These are phyloP conservation scores for Solanum habrochaites DNA, from an alignment of 257 asterid genomes.

Conservation along the genomic window DNA sequence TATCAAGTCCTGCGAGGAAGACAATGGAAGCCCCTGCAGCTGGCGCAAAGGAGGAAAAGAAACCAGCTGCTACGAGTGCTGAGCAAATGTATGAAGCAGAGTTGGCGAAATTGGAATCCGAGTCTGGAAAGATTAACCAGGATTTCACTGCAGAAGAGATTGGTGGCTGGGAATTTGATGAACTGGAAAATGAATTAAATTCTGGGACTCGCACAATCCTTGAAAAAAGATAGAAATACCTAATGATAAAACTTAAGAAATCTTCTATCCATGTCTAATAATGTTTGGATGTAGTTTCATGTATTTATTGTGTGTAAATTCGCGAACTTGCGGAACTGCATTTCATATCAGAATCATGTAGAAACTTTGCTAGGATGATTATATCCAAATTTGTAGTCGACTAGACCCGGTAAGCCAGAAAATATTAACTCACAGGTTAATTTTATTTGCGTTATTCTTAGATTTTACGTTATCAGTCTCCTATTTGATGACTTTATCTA, in stretches of 20 bases:
- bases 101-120: constrained; percentile 75
- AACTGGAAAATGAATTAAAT: constrained; percentile 73
- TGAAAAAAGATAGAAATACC: constrained; percentile 12
- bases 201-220: constrained; percentile 26
- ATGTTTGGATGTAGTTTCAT: background rate
- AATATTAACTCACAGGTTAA: background rate
- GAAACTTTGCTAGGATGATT: background rate
- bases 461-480: background rate
- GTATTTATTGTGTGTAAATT: constrained; percentile 20
- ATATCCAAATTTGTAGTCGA: constrained; percentile 21
- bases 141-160: constrained; percentile 73
- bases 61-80: constrained; percentile 13
- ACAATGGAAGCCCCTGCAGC: constrained; percentile 16
- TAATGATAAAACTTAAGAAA: background rate
- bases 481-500: background rate
- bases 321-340: background rate
- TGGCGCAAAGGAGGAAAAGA: constrained; percentile 14
- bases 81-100: constrained; percentile 55
- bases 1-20: constrained; percentile 19
- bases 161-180: constrained; percentile 95
- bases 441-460: background rate
- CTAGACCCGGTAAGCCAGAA: background rate
- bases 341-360: background rate
- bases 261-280: constrained; percentile 3
- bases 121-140: constrained; percentile 61